phyloP scores from a whole-genome alignment of 148 eudicot genomes.

The Vaccinium macrocarpon region DNA sequence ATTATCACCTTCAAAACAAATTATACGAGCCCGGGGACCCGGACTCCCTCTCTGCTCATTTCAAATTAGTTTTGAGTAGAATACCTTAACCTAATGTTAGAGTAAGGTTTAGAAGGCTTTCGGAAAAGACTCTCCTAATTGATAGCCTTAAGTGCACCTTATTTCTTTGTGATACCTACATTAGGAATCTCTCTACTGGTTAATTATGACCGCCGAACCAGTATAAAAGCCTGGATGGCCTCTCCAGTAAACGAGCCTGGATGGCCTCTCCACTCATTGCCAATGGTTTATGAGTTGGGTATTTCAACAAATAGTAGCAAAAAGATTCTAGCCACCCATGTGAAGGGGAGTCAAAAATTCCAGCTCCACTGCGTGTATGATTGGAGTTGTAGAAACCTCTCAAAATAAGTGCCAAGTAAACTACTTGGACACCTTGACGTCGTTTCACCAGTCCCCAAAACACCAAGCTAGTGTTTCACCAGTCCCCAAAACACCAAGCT shows the following conservation, averaged over 20 bases:
- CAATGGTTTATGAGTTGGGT: neutral
- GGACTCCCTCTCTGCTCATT: neutral
- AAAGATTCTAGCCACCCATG: neutral
- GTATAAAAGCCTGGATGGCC: neutral
- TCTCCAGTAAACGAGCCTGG: neutral
- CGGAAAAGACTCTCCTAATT: neutral
- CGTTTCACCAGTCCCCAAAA: neutral
- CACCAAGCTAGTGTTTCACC: neutral
- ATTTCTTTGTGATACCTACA: neutral
- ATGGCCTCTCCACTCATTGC: neutral
- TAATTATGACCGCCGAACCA: neutral
- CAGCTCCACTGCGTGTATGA: neutral
- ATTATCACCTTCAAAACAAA: neutral
- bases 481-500: neutral
- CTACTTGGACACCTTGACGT: neutral
- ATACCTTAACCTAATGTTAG: neutral
- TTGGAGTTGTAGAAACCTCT: neutral
- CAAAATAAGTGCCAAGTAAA: neutral
- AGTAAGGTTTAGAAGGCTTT: neutral
- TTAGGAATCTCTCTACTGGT: neutral
- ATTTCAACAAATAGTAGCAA: neutral
- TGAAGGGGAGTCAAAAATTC: neutral
- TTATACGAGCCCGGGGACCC: neutral
- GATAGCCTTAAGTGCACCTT: neutral
- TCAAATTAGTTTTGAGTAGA: neutral